Evolutionary conservation across 225 moss, liverwort and hornwort genomes (phyloP), one percentile per base, ranked within the genome.

Genomic region (Sphagnum tenellum): DNA sequence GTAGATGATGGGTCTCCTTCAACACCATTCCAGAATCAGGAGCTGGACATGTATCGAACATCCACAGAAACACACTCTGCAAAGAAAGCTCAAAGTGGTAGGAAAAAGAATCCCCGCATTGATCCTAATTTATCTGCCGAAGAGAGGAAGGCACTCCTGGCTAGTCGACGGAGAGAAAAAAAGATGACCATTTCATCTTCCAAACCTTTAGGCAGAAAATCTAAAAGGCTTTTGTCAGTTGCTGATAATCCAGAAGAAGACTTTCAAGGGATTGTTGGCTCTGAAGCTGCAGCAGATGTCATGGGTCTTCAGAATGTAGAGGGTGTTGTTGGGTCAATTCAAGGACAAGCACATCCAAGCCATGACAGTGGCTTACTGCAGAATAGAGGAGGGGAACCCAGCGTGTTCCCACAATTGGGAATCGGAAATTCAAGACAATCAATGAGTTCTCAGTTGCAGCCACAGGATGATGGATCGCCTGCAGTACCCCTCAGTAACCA

Each of bases 61-160:
- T 71, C 48, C 11, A 72, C 56, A 67, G 82, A 75, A 55, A 61
- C 72, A 63, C 65, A 81, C 29, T 44, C 65, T 56, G 79, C 74
- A 64, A 84, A 73, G 50, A 88, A 85, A 60, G 69, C 71, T 13
- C 65, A 45, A 11, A 70, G 69, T 10, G 65, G 76, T 62, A 68
- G 82, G 64, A 81, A 74, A 9, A 65, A 72, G 66, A 80, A 82
- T 13, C 75, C 90, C 47, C 80, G 57, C 50, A 75, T 78, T 61
- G 79, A 87, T 72, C 76, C 76, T 56, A 72, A 65, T 9, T 67
- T 75, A 12, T 60, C 80, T 68, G 75, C 77, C 49, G 90, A 88
- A 76, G 92, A 79, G 77, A 80, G 81, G 62, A 87, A 76, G 70
- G 76, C 70, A 70, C 65, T 80, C 44, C 75, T 75, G 47, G 82